Evolutionary conservation across 2,329 filamentous ascomycete genomes (phyloP), one percentile per base, ranked within the genome.

Genomic region (Aaosphaeria pasadenensis): DNA sequence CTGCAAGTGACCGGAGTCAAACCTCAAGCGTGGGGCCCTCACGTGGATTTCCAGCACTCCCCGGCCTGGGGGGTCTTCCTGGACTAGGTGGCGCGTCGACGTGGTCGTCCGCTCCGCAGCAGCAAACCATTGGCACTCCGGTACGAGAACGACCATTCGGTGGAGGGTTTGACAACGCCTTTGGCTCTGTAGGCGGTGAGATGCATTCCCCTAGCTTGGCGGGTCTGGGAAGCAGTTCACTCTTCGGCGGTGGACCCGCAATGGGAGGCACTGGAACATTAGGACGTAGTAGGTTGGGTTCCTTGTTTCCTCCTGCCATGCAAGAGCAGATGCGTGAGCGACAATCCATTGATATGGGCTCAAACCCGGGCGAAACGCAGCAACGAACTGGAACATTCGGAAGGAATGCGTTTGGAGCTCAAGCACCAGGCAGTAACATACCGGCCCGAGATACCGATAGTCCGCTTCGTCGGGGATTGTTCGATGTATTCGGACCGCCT

Each of bases 1-100:
- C 89, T 44, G 87, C 86, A 5, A 89, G 91, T 57, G 92, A 97
- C 66, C 86, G 92, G 17, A 96, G 91, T 66, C 91, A 96, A 69
- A 96, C 89, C 0, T 96, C 91, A 0, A 96, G 91, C 63, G 88
- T 87, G 13, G 88, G 89, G 9, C 84, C 88, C 29, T 73, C 75
- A 39, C 88, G 90, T 60, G 85, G 80, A 7, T 95, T 89, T 55
- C 77, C 85, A 9, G 72, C 76, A 7, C 66, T 89, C 5, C 80
- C 79, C 42, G 82, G 80, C 29, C 71, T 89, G 13, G 77, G 81
- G 49, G 77, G 81, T 48, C 73, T 88, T 44, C 70, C 71, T 35
- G 72, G 73, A 7, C 57, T 74, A 7, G 84, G 85, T 44, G 87
- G 86, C 74, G 76, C 83, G 45, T 74, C 79, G 13, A 77, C 83